Evolutionary conservation across 345 rosid species (phyloP).

Genomic region (Gossypium australe): DNA sequence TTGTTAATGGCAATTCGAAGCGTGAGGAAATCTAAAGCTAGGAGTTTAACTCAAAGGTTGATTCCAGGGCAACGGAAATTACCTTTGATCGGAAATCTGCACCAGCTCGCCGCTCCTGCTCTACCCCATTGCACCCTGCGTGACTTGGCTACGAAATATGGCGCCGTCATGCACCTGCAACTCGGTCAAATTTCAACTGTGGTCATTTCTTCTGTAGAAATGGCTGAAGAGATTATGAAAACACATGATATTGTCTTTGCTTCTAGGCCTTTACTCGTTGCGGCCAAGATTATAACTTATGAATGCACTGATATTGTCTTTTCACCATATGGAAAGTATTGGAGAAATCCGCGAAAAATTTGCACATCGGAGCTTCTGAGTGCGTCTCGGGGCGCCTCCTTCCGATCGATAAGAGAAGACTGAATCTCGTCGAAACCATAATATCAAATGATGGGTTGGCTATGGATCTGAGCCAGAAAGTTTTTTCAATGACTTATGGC

Average conservation of each 20-base stretch:
- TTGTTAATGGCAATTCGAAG: background rate
- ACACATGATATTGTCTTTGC: background rate
- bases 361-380: slow-evolving; percentile 1
- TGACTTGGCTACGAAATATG: background rate
- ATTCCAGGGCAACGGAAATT: background rate
- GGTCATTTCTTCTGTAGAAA: slow-evolving; percentile 1
- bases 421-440: background rate
- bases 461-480: background rate
- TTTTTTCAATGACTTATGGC: background rate
- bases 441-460: background rate
- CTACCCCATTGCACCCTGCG: background rate
- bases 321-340: background rate
- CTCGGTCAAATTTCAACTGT: background rate
- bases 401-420: background rate
- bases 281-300: background rate
- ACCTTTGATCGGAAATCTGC: background rate
- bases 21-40: background rate
- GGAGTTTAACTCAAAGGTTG: background rate
- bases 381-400: background rate
- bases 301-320: background rate
- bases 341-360: background rate
- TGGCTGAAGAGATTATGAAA: background rate
- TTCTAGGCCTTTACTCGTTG: background rate
- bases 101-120: background rate
- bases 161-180: background rate